Evolutionary conservation across 441 rosid species (phyloP).

Genomic region (Kokia cookei): DNA sequence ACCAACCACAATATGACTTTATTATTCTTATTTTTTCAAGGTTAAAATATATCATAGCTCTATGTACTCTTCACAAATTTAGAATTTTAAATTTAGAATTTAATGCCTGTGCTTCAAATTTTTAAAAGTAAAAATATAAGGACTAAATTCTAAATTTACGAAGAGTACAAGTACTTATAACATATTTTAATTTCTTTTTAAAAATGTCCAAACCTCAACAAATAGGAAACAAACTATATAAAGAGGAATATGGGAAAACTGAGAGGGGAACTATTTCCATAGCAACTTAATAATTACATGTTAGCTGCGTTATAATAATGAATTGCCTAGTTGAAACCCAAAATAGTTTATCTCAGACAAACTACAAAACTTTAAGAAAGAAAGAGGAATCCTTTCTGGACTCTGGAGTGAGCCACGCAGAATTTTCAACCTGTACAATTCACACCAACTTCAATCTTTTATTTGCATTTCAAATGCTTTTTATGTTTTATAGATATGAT

Average conservation of each 20-base stretch:
- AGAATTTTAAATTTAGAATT: too few relatives aligned
- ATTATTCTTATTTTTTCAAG: too few relatives aligned
- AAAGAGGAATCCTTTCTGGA: constrained; percentile 6
- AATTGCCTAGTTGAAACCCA: constrained; percentile 6
- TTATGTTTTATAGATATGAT: not conserved
- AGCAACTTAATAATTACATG: constrained; percentile 37
- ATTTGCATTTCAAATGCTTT: not conserved
- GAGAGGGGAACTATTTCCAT: not conserved
- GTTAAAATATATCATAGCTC: too few relatives aligned
- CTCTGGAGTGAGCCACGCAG: not conserved
- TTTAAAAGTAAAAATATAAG: too few relatives aligned
- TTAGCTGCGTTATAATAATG: constrained; percentile 20
- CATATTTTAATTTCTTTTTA: too few relatives aligned
- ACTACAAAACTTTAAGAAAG: constrained; percentile 37
- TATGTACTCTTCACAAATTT: too few relatives aligned
- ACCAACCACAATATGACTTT: too few relatives aligned
- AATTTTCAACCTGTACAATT: constrained; percentile 22
- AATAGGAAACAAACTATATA: not conserved
- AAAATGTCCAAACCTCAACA: not conserved
- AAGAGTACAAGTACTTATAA: too few relatives aligned
- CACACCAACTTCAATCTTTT: constrained; percentile 4
- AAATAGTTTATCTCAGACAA: not conserved
- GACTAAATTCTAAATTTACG: too few relatives aligned
- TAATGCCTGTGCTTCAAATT: too few relatives aligned
- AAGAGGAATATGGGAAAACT: too few relatives aligned